phyloP scores from a whole-genome alignment of 140 eudicot species.

The Senecio squalidus region DNA sequence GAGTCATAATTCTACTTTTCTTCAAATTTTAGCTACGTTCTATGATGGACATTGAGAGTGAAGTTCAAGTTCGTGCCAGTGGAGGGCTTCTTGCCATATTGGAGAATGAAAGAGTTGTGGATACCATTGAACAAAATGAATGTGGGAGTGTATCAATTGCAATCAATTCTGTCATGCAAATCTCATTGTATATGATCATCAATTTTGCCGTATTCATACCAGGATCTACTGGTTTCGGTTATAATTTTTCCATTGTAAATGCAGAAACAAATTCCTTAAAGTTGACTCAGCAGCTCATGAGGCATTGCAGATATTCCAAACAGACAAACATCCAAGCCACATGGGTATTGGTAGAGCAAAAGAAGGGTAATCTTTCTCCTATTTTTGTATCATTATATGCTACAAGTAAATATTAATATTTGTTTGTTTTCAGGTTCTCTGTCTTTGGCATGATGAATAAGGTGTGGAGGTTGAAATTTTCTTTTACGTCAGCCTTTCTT shows the following conservation, averaged over 20 bases:
- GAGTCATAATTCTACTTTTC: slow-evolving; percentile 7
- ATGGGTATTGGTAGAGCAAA: slow-evolving; percentile 99
- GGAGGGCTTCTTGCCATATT: slow-evolving; percentile 96
- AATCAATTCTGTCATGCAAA: slow-evolving; percentile 61
- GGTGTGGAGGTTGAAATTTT: slow-evolving; percentile 41
- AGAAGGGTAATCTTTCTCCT: slow-evolving; percentile 61
- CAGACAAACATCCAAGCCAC: slow-evolving; percentile 97
- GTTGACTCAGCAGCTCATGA: slow-evolving; percentile 90
- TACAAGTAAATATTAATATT: slow-evolving; percentile 13
- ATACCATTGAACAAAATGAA: slow-evolving; percentile 76
- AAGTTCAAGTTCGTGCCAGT: slow-evolving; percentile 93
- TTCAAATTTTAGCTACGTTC: slow-evolving; percentile 67
- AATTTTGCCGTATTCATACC: neutral
- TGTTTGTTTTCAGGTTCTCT: slow-evolving; percentile 68
- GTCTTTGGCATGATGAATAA: slow-evolving; percentile 97
- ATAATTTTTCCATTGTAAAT: slow-evolving; percentile 8
- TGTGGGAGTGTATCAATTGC: slow-evolving; percentile 69
- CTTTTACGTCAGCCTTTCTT: slow-evolving; percentile 7
- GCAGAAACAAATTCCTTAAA: slow-evolving; percentile 84
- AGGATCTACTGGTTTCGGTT: slow-evolving; percentile 10
- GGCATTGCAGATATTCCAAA: slow-evolving; percentile 90
- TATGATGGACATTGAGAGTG: slow-evolving; percentile 93
- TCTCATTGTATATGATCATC: slow-evolving; percentile 57
- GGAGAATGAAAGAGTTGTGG: slow-evolving; percentile 81
- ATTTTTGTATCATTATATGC: neutral